A percentile compares a stretch with the other conserved stretches of the same genome.
Evolutionary conservation across 75 land plant genomes (phyloP).

Genomic region (Pinus taeda): DNA sequence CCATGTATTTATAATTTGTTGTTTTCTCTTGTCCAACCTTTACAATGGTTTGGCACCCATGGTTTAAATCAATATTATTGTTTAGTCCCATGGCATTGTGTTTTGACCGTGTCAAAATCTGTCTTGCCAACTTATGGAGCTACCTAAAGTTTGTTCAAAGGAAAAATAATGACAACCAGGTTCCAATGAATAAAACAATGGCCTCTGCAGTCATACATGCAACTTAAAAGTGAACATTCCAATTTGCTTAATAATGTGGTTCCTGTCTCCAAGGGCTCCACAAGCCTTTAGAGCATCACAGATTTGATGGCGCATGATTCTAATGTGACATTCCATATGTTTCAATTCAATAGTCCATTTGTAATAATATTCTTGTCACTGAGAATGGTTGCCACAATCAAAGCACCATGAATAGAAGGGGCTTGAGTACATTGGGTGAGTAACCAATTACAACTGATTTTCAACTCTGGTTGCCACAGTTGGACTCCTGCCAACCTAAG

Average conservation of each 20-base stretch:
- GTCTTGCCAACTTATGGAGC: too few relatives aligned
- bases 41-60: too few relatives aligned
- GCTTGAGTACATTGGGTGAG: conserved; percentile 96
- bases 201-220: too few relatives aligned
- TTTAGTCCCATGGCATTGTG: too few relatives aligned
- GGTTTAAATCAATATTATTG: too few relatives aligned
- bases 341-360: conserved; percentile 95
- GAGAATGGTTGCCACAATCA: conserved; percentile 81
- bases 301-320: conserved; percentile 82
- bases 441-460: conserved; percentile 94
- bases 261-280: conserved; percentile 83
- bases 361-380: conserved; percentile 50
- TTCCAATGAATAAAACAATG: too few relatives aligned
- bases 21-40: too few relatives aligned
- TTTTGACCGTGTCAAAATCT: too few relatives aligned
- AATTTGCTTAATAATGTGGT: conserved; percentile 39
- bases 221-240: too few relatives aligned
- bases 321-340: conserved; percentile 93
- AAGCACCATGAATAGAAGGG: conserved; percentile 95
- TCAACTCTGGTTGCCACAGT: conserved; percentile 84
- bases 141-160: too few relatives aligned
- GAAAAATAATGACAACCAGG: too few relatives aligned
- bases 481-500: conserved; percentile 12
- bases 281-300: conserved; percentile 77
- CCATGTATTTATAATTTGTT: too few relatives aligned